Base-by-base conservation (phyloP, 2,329 filamentous ascomycete species). In the Phyllosticta ampelicida region DNA sequence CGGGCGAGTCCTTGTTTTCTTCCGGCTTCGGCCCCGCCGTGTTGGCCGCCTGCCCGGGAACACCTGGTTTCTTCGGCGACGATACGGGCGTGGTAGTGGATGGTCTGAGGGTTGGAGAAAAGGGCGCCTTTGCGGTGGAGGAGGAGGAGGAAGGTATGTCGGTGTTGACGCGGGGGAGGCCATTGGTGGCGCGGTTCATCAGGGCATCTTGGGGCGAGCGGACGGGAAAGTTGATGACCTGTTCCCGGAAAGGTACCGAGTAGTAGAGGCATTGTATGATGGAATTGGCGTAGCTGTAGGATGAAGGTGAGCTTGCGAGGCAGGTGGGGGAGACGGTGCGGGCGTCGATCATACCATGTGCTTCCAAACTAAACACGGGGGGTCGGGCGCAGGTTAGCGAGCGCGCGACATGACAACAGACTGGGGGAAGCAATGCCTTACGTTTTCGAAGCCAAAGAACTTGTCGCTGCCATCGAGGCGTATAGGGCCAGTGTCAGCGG, bases 401-500 rank as follows among this genome's bases (percentile, higher is more conserved):
- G 36, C 52, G 60, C 54, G 16, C 51, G 9, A 54, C 50, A 48
- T 30, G 60, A 54, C 61, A 36, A 51, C 49, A 58, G 54, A 48
- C 54, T 50, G 49, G 49, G n/a, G 21, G 49, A 19, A 20, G 52
- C 21, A 48, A 44, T 63, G 55, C 78, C 89, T 75, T 80, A 97
- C 92, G 76, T 99, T 99, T 75, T 99, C 94, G 71, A 97, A 86
- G 16, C 94, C 94, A 75, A 95, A 97, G 77, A 96, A 99, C 77
- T 96, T 95, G 77, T 97, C 94, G 70, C 89, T 96, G 56, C 94
- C 94, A 74, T 97, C 91, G 64, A 81, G 78, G 67, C 90, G 85
- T 64, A 95, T 76, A 2, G 91, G 85, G 3, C 90, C 91, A 60
- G 89, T 85, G 71, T 90, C 87, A 73, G 89, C 86, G 73, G 89